phyloP scores from a whole-genome alignment of 1,284 basidiomycete genomes.

The Coriolopsis trogii region DNA sequence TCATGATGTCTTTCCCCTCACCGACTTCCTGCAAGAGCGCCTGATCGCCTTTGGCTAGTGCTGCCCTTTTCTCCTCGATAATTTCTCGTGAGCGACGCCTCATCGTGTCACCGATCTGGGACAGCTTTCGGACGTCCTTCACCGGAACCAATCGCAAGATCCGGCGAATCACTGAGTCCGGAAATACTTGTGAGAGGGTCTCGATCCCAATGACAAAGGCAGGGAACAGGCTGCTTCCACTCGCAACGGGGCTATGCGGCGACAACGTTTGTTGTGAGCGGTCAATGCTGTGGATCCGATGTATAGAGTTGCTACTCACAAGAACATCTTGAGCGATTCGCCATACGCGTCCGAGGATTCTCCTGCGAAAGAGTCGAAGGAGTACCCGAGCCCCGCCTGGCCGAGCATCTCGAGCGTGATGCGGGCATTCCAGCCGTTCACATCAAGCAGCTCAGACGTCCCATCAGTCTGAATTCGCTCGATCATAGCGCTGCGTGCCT shows the following conservation, averaged over 20 bases:
- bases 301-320: constrained; percentile 17
- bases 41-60: constrained; percentile 21
- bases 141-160: not conserved
- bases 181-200: not conserved
- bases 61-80: constrained; percentile 38
- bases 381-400: constrained; percentile 40
- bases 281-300: too few species aligned
- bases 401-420: constrained; percentile 41
- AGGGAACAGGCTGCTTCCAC: constrained; percentile 2
- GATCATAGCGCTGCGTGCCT: too few species aligned
- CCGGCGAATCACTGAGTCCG: not conserved
- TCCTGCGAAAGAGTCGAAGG: constrained; percentile 35
- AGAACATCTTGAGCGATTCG: constrained; percentile 20
- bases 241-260: not conserved
- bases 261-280: not conserved
- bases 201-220: not conserved
- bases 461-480: constrained; percentile 19
- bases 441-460: constrained; percentile 30
- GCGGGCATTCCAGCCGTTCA: constrained; percentile 37
- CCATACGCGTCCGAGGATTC: constrained; percentile 29
- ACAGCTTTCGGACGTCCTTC: not conserved
- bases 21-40: constrained; percentile 18
- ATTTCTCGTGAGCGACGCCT: constrained; percentile 41
- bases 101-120: constrained; percentile 38
- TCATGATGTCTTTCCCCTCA: constrained; percentile 46